Conservation (phyloP, 2,329 filamentous ascomycete genomes). For the Diaporthe aspalathi region DNA sequence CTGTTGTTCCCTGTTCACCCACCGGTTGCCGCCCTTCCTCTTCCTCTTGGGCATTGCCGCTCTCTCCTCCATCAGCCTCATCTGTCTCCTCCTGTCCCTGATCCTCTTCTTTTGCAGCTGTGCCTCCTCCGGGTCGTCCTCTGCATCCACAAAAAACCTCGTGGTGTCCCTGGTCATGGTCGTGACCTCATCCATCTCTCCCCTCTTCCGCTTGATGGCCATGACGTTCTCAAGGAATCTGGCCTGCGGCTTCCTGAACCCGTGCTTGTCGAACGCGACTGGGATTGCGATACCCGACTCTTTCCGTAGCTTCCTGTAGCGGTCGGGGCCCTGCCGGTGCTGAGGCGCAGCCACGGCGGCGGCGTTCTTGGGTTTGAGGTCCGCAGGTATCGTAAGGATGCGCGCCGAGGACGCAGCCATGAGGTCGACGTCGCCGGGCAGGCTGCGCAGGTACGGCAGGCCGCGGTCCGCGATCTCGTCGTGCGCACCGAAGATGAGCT, state of each 20-base stretch:
- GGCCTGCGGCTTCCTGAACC: constrained; percentile 60
- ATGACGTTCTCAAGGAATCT: constrained; percentile 75
- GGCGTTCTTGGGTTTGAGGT: constrained; percentile 60
- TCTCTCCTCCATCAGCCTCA: constrained; percentile 40
- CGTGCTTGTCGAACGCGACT: constrained; percentile 58
- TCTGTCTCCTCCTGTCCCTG: constrained; percentile 43
- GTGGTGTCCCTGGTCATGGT: constrained; percentile 60
- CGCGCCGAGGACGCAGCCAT: constrained; percentile 77
- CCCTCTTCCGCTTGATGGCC: constrained; percentile 70
- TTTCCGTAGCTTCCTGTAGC: constrained; percentile 49
- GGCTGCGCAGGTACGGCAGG: constrained; percentile 61
- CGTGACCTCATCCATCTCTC: constrained; percentile 74
- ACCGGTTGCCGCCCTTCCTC: constrained; percentile 30
- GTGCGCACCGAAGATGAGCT: constrained; percentile 75
- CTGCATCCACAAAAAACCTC: constrained; percentile 50
- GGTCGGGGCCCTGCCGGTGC: constrained; percentile 46
- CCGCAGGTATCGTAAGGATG: constrained; percentile 74
- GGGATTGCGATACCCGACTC: constrained; percentile 59
- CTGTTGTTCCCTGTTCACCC: constrained; percentile 25
- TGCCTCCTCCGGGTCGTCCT: constrained; percentile 56
- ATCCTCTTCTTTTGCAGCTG: constrained; percentile 47
- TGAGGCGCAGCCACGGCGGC: constrained; percentile 46
- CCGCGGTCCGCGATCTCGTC: constrained; percentile 49
- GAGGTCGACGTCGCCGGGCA: constrained; percentile 73
- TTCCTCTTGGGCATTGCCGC: constrained; percentile 30